phyloP scores from a whole-genome alignment of 768 basidiomycete genomes.

The Trametes punicea region DNA sequence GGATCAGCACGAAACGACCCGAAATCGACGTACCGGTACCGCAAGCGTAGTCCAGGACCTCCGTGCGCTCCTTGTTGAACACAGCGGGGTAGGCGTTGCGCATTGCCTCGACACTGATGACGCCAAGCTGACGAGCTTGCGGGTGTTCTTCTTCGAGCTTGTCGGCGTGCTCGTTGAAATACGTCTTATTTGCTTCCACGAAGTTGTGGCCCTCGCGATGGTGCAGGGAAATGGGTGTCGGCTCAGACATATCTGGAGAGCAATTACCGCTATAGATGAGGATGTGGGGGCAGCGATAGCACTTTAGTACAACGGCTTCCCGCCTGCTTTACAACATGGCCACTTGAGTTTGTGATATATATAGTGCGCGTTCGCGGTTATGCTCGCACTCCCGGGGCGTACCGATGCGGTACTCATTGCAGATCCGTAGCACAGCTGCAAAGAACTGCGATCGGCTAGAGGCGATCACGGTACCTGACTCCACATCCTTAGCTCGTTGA shows the following conservation, averaged over 20 bases:
- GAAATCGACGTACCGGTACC: conserved; percentile 49
- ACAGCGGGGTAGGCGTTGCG: conserved; percentile 22
- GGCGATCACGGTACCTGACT: neutral
- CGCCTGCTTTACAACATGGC: neutral
- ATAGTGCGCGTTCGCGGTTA: too few species aligned
- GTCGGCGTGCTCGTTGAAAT: conserved; percentile 19
- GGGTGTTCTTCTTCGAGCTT: conserved; percentile 15
- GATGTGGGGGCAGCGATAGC: too few species aligned
- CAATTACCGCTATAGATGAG: too few species aligned
- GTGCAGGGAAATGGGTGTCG: neutral
- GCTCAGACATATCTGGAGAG: too few species aligned
- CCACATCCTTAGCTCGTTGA: neutral
- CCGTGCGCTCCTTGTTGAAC: conserved; percentile 55
- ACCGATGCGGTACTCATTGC: neutral
- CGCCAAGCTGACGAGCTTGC: conserved; percentile 18
- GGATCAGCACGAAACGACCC: neutral
- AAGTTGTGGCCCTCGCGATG: conserved; percentile 11
- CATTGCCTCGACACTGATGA: conserved; percentile 29
- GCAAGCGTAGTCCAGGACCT: conserved; percentile 72
- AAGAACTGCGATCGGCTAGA: neutral
- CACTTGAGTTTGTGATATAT: too few species aligned
- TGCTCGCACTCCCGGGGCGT: neutral
- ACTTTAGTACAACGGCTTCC: too few species aligned
- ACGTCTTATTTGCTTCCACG: conserved; percentile 12
- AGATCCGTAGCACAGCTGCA: neutral